Base-by-base conservation (phyloP, 2,329 filamentous ascomycete species). In the Gnomoniopsis sp. region DNA sequence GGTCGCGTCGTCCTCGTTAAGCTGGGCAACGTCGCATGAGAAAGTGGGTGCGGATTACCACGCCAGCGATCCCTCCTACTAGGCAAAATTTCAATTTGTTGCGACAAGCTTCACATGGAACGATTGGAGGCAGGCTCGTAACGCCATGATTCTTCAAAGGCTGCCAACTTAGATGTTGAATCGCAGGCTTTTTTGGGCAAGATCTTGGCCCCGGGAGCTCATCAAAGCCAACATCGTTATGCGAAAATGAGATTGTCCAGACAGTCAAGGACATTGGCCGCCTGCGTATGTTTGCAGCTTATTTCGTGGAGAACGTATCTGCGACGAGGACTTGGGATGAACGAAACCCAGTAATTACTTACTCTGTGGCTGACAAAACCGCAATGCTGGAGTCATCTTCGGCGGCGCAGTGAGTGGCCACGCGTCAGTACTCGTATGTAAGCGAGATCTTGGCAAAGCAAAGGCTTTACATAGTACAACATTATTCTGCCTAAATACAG, bases 371-470 rank as follows among this genome's bases (percentile, higher is more conserved):
- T 52, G 49, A 44, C 22, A 23, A 15, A 12, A 17, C 3, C 49
- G 14, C 34, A 19, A 33, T 34, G 23, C 36, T 17, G 36, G 3
- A 11, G 36, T 41, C 49, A 14, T 14, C 34, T 26, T 8, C 14
- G 41, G 23, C n/a, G 49, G 49, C 49, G 49, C 49, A 53, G 51
- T 59, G 46, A 19, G 52, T 33, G 36, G 58, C 59, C 52, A n/a
- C n/a, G 47, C 57, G 57, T 59, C 49, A 56, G 52, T 59, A 30
- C 23, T 53, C 44, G 14, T 23, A 58, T 44, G 36, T 50, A 58
- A 53, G n/a, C 44, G 7, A 44, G 22, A 7, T 7, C n/a, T 41
- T 11, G 17, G 21, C 4, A 48, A 51, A 8, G 41, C 23, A 26
- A 48, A 38, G 56, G 48, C 57, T 43, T 17, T 6, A 41, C n/a